Evolutionary conservation across 2,329 filamentous ascomycete species (phyloP).

Genomic region (Eurotiales sp.): DNA sequence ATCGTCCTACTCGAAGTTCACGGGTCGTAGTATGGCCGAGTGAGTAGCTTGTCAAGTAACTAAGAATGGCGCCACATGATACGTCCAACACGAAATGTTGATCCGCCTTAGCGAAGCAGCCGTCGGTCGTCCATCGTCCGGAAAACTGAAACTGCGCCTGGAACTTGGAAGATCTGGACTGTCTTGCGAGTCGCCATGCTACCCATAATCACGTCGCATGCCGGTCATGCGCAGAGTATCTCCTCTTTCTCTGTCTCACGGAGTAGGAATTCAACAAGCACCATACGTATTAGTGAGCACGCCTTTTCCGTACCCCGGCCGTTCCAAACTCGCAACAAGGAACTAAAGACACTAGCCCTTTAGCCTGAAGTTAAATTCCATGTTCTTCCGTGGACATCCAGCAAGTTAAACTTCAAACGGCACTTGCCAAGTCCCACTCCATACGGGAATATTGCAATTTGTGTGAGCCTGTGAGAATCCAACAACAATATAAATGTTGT

Average conservation of each 20-base stretch:
- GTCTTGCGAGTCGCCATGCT: too few relatives aligned
- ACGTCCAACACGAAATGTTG: background rate
- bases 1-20: background rate
- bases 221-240: too few relatives aligned
- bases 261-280: too few relatives aligned
- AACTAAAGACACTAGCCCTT: slow-evolving; percentile 6
- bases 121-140: background rate
- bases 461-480: too few relatives aligned
- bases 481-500: background rate
- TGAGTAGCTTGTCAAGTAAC: background rate
- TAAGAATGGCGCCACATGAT: background rate
- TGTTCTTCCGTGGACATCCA: background rate
- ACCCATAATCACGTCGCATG: too few relatives aligned
- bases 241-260: too few relatives aligned
- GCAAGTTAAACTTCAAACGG: background rate
- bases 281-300: too few relatives aligned
- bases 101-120: background rate
- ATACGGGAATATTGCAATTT: background rate
- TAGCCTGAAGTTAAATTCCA: slow-evolving; percentile 8
- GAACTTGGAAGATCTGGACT: too few relatives aligned
- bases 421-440: background rate
- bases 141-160: too few relatives aligned
- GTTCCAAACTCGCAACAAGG: slow-evolving; percentile 12
- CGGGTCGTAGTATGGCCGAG: background rate
- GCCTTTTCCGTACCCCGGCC: slow-evolving; percentile 7